phyloP scores from a whole-genome alignment of 192 early-diverging fungal genomes.

The Coemansia sp. region DNA sequence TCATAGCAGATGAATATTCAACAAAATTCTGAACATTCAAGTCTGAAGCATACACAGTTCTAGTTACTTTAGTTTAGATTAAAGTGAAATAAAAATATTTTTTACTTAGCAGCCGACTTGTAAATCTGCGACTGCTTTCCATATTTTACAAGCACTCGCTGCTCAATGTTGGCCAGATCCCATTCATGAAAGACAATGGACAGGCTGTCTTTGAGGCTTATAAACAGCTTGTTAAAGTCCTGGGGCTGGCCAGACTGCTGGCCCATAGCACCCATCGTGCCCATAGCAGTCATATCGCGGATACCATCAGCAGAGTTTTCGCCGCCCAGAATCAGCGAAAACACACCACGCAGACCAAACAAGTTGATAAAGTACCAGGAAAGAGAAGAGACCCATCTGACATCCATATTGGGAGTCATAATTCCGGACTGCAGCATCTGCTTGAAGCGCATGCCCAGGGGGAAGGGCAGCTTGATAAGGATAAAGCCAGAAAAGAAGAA shows the following conservation, averaged over 20 bases:
- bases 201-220: conserved; percentile 84
- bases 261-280: conserved; percentile 73
- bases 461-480: conserved; percentile 94
- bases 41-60: too few species aligned
- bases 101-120: conserved; percentile 33
- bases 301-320: conserved; percentile 83
- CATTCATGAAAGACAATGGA: conserved; percentile 78
- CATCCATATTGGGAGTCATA: conserved; percentile 94
- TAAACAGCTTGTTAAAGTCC: conserved; percentile 82
- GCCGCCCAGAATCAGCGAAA: conserved; percentile 87
- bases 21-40: too few species aligned
- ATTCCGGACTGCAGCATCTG: conserved; percentile 96
- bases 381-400: conserved; percentile 93
- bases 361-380: conserved; percentile 99
- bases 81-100: too few species aligned
- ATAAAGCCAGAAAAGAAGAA: conserved; percentile 99
- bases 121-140: conserved; percentile 54
- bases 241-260: conserved; percentile 75
- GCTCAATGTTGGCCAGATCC: conserved; percentile 78
- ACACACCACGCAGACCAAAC: conserved; percentile 91
- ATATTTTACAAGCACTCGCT: conserved; percentile 75
- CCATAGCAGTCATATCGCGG: conserved; percentile 91
- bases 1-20: neutral
- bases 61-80: neutral
- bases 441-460: conserved; percentile 94